Conservation (phyloP, 192 early-diverging fungal genomes). For the Gonapodya prolifera region DNA sequence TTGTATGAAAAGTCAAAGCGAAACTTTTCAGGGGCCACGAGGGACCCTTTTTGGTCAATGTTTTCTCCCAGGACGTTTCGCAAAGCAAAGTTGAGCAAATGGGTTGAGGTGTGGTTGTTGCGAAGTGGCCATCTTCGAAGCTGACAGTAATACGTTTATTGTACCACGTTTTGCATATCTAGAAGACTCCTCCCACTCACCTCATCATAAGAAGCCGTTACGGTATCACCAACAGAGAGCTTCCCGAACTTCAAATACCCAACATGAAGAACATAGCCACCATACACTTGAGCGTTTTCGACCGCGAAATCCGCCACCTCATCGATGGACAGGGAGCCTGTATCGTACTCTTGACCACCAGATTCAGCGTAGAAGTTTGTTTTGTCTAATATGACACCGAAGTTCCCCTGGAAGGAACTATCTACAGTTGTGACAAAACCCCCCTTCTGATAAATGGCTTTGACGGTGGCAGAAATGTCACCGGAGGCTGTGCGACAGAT, state of each 20-base stretch:
- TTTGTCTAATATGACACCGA: constrained; percentile 84
- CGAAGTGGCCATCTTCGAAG: constrained; percentile 74
- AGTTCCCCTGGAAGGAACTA: constrained; percentile 40
- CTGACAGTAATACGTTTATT: constrained; percentile 10
- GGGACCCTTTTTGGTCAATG: constrained; percentile 89
- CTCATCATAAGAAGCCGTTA: constrained; percentile 77
- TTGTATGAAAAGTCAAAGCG: constrained; percentile 91
- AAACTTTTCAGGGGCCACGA: constrained; percentile 90
- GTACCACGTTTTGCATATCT: background rate
- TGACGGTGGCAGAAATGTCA: constrained; percentile 59
- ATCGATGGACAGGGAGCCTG: constrained; percentile 74
- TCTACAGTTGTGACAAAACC: constrained; percentile 24
- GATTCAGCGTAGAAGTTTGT: constrained; percentile 98
- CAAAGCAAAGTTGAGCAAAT: constrained; percentile 91
- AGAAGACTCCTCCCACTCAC: constrained; percentile 4
- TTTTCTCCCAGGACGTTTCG: constrained; percentile 63
- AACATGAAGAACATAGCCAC: constrained; percentile 91
- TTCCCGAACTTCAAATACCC: constrained; percentile 86
- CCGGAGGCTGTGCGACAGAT: constrained; percentile 27
- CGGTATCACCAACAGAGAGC: constrained; percentile 50
- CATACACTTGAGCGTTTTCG: constrained; percentile 83
- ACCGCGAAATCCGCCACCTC: constrained; percentile 77
- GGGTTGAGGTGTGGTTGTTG: constrained; percentile 95
- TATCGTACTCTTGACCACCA: constrained; percentile 93
- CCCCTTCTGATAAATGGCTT: constrained; percentile 62